These are phyloP conservation scores for Kentomonas sorsogonicus DNA, from an alignment of 208 protist genomes.

Conservation along the genomic window DNA sequence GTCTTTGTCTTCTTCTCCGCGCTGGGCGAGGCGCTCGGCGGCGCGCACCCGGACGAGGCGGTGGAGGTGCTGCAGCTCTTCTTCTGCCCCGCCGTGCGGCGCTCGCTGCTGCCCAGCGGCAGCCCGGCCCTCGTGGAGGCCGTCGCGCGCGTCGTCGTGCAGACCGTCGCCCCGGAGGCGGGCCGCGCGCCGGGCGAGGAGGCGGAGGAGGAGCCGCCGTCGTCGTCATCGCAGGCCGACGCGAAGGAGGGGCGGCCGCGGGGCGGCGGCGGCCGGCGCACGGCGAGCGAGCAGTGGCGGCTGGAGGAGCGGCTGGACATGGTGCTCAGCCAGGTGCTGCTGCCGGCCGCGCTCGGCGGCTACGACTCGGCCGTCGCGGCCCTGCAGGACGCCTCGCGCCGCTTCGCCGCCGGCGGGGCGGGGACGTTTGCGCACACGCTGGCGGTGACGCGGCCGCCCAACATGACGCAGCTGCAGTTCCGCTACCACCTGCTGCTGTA, in stretches of 20 bases:
- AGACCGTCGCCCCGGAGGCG: conserved; percentile 22
- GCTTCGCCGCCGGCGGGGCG: not conserved
- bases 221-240: not conserved
- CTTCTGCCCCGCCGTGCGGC: conserved; percentile 33
- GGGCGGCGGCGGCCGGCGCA: too few relatives aligned
- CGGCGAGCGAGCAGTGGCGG: too few relatives aligned
- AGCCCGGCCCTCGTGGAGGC: conserved; percentile 59
- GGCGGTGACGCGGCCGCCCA: not conserved
- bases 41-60: conserved; percentile 17
- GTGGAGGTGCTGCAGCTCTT: conserved; percentile 33
- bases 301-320: too few relatives aligned
- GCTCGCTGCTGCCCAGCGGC: conserved; percentile 35
- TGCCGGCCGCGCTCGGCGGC: not conserved
- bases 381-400: not conserved
- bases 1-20: conserved; percentile 42
- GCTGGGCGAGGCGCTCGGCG: conserved; percentile 27
- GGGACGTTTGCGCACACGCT: too few relatives aligned
- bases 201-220: too few relatives aligned
- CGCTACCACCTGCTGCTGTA: conserved; percentile 4
- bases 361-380: not conserved
- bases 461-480: not conserved
- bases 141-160: conserved; percentile 41
- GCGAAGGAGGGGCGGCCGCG: too few relatives aligned
- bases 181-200: too few relatives aligned
- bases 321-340: too few relatives aligned